Conservation (phyloP, 1,139 yeast species). For the Magnusiomyces suaveolens region DNA sequence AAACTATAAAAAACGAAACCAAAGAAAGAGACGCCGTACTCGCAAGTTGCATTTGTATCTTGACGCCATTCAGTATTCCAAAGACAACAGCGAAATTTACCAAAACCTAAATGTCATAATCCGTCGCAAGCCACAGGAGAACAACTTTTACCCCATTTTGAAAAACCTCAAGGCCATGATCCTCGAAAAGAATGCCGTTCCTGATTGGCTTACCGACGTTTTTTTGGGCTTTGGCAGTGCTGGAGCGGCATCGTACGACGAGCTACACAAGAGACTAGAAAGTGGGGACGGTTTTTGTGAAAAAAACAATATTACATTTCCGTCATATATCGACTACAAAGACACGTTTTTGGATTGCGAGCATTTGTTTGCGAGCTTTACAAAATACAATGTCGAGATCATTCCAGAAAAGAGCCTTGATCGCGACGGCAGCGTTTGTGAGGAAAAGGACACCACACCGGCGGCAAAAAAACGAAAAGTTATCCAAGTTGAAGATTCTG, state of each 20-base stretch:
- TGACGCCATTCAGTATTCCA: slow-evolving; percentile 12
- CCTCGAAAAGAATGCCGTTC: slow-evolving; percentile 20
- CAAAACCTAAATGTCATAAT: slow-evolving; percentile 20
- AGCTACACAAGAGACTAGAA: slow-evolving; percentile 8
- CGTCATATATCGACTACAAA: slow-evolving; percentile 14
- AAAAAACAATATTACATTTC: not conserved
- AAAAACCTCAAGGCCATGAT: slow-evolving; percentile 19
- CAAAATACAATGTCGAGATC: slow-evolving; percentile 13
- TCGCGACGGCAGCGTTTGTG: not conserved
- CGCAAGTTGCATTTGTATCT: slow-evolving; percentile 16
- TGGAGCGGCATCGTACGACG: slow-evolving; percentile 17
- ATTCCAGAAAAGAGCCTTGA: not conserved
- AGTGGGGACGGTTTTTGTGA: not conserved
- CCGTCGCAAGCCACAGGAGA: slow-evolving; percentile 20
- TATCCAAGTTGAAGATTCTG: slow-evolving; percentile 1
- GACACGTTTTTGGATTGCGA: slow-evolving; percentile 24
- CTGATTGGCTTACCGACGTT: slow-evolving; percentile 34
- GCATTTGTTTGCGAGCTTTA: slow-evolving; percentile 22
- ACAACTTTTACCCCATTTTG: slow-evolving; percentile 22
- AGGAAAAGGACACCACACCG: not conserved
- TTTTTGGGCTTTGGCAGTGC: slow-evolving; percentile 34
- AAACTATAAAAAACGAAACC: slow-evolving; percentile 11
- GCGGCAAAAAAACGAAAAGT: not conserved
- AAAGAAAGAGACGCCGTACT: slow-evolving; percentile 12
- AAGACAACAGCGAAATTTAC: slow-evolving; percentile 7